A percentile compares a stretch with the other conserved stretches of the same genome.
Conservation (phyloP, 1,284 basidiomycete species). For the Rhodotorula sp. region DNA sequence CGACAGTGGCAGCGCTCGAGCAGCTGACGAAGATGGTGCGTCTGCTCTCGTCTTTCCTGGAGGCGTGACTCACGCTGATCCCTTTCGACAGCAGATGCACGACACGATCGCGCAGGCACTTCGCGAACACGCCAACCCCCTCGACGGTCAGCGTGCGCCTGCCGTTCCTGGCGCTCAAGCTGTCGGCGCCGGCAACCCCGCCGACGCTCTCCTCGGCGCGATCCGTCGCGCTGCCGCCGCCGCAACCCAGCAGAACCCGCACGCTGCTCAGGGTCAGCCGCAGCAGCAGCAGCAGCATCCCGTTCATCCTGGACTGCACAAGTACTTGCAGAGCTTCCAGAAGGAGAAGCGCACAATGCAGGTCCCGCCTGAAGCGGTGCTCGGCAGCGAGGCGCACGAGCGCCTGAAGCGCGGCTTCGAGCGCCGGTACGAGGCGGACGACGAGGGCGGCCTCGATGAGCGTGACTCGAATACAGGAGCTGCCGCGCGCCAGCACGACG, state of each 20-base stretch:
- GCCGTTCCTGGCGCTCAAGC: neutral
- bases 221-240: neutral
- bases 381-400: conserved; percentile 27
- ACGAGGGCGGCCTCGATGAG: neutral
- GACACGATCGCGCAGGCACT: conserved; percentile 30
- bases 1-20: conserved; percentile 4
- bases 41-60: neutral
- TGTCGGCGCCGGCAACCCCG: neutral
- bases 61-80: too few species aligned
- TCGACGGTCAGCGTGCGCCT: neutral
- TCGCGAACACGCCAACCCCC: neutral
- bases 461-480: too few species aligned
- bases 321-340: conserved; percentile 7
- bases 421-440: conserved; percentile 16
- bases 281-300: neutral
- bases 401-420: conserved; percentile 19
- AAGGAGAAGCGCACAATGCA: conserved; percentile 6
- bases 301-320: conserved; percentile 3
- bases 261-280: neutral
- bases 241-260: neutral
- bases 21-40: conserved; percentile 28
- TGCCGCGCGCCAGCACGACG: too few species aligned
- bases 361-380: conserved; percentile 11
- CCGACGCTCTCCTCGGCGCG: conserved; percentile 10
- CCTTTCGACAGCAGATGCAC: conserved; percentile 11